phyloP scores from a whole-genome alignment of 371 early-diverging fungal species.

The Batkoa obscura region DNA sequence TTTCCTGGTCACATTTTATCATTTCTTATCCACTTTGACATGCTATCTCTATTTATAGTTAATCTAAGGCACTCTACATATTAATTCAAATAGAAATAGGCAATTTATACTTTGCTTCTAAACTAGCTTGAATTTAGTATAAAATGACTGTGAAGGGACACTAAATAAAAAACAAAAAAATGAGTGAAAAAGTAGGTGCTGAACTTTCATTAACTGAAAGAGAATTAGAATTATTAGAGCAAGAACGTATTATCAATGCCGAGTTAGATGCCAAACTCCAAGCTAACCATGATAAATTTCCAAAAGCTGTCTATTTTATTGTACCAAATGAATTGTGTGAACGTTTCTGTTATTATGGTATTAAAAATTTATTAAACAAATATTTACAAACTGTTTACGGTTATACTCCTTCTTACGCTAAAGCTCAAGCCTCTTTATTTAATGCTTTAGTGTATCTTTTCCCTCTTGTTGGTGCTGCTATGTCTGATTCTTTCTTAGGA shows the following conservation, averaged over 20 bases:
- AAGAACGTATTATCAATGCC: background rate
- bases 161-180: no score
- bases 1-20: no score
- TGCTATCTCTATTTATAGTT: no score
- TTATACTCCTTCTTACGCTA: constrained; percentile 9
- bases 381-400: constrained; percentile 12
- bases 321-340: constrained; percentile 12
- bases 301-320: constrained; percentile 11
- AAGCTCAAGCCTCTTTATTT: constrained; percentile 21
- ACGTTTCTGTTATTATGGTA: constrained; percentile 12
- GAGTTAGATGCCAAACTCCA: background rate
- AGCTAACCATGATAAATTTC: constrained; percentile 1
- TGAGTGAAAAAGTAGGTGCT: no score
- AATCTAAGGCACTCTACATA: no score
- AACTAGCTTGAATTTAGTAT: no score
- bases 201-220: background rate
- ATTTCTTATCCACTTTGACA: no score
- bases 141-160: no score
- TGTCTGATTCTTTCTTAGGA: constrained; percentile 42
- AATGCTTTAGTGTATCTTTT: constrained; percentile 34
- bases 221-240: background rate
- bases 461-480: constrained; percentile 38
- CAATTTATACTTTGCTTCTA: no score
- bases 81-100: no score
- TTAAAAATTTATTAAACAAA: constrained; percentile 6